These are phyloP conservation scores for Hypoxylon rubiginosum DNA, from an alignment of 2,329 filamentous ascomycete species.

Conservation along the genomic window DNA sequence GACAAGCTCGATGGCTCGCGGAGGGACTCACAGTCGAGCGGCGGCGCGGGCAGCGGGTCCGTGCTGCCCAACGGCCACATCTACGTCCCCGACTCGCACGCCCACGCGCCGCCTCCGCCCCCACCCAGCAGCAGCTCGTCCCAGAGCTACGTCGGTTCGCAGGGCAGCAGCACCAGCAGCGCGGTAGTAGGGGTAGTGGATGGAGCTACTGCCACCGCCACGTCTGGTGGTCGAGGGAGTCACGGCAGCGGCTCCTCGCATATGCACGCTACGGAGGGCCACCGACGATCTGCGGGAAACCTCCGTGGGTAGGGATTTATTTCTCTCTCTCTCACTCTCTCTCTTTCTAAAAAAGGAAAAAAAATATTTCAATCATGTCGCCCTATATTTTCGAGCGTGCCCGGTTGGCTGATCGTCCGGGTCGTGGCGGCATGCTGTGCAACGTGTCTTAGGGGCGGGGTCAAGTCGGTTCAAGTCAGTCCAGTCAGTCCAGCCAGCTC, in stretches of 20 bases:
- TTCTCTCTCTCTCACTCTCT: no score
- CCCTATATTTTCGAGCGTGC: constrained; percentile 32
- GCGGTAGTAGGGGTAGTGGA: constrained; percentile 17
- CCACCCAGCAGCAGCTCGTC: constrained; percentile 14
- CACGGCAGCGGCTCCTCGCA: constrained; percentile 45
- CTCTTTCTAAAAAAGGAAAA: no score
- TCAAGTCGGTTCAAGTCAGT: constrained; percentile 7
- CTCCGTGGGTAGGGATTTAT: constrained; percentile 44
- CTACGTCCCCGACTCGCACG: constrained; percentile 51
- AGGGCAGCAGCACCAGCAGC: constrained; percentile 34
- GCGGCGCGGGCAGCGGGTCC: constrained; percentile 41
- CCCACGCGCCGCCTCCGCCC: constrained; percentile 38
- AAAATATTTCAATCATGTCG: constrained; percentile 39
- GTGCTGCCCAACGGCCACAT: constrained; percentile 53
- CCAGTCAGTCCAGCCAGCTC: constrained; percentile 19
- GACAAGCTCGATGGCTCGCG: constrained; percentile 44
- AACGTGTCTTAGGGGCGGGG: constrained; percentile 38
- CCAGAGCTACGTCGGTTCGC: constrained; percentile 42
- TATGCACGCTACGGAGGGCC: constrained; percentile 43
- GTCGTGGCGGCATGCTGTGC: constrained; percentile 46
- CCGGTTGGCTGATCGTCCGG: constrained; percentile 44
- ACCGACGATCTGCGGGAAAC: constrained; percentile 52
- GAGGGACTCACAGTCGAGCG: constrained; percentile 46
- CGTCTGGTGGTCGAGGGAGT: constrained; percentile 36
- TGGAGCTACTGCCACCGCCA: constrained; percentile 38